Conservation (phyloP, 768 basidiomycete genomes). For the Panaeolus papilionaceus region DNA sequence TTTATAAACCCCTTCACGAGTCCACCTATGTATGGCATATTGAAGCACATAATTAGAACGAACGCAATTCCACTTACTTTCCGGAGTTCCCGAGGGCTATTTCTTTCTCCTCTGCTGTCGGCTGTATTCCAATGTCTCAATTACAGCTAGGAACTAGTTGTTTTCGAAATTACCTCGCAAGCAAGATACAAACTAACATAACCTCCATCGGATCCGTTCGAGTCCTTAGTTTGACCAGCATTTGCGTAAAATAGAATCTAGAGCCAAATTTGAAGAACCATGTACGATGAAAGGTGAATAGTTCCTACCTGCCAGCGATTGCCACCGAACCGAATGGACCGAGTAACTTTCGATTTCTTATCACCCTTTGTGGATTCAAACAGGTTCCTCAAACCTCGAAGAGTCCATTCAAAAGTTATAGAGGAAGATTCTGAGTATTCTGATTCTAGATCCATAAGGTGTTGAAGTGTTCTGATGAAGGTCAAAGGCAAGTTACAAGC, state of each 20-base stretch:
- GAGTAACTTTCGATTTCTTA: constrained; percentile 76
- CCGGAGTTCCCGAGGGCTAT: constrained; percentile 59
- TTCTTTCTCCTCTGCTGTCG: constrained; percentile 79
- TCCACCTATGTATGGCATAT: constrained; percentile 63
- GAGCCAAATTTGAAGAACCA: constrained; percentile 23
- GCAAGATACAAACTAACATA: constrained; percentile 82
- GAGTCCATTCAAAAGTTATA: constrained; percentile 79
- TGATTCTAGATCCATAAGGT: constrained; percentile 29
- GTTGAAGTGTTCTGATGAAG: constrained; percentile 1
- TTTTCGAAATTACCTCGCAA: constrained; percentile 66
- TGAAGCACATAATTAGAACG: not conserved
- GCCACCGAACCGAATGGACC: constrained; percentile 78
- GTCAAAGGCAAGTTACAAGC: constrained; percentile 13
- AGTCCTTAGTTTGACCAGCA: constrained; percentile 66
- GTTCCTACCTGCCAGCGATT: constrained; percentile 72
- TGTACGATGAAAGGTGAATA: not conserved
- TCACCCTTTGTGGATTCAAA: constrained; percentile 86
- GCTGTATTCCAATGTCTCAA: constrained; percentile 46
- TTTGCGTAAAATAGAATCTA: constrained; percentile 88
- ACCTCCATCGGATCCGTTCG: constrained; percentile 44
- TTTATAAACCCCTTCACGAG: constrained; percentile 84
- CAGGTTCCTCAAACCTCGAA: constrained; percentile 69
- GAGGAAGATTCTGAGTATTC: constrained; percentile 59
- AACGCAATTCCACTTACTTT: constrained; percentile 42
- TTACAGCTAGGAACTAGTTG: constrained; percentile 13